Percentiles rank a stretch among this genome's conserved stretches.
Conservation (phyloP, 371 early-diverging fungal species). For the Actinomucor elegans region DNA sequence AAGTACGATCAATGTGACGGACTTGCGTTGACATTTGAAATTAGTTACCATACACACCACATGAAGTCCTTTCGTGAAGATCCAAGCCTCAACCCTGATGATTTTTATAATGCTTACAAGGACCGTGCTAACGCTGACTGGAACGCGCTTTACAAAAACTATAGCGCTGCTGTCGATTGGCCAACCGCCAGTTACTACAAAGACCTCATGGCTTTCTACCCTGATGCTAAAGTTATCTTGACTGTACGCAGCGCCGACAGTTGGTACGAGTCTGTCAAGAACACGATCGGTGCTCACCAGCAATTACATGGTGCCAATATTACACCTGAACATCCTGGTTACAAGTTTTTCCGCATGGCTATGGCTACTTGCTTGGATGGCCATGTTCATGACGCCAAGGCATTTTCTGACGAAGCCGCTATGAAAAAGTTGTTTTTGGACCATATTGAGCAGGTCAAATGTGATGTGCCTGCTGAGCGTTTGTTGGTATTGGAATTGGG, state of each 20-base stretch:
- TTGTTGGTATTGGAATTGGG: constrained; percentile 29
- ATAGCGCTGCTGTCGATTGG: constrained; percentile 26
- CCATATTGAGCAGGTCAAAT: constrained; percentile 29
- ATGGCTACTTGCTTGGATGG: constrained; percentile 17
- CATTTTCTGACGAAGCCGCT: constrained; percentile 15
- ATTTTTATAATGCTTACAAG: constrained; percentile 10
- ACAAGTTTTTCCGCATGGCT: background rate
- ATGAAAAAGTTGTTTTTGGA: constrained; percentile 16
- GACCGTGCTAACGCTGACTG: constrained; percentile 12
- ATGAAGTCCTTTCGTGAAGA: constrained; percentile 7
- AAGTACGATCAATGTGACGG: no score
- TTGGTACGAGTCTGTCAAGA: constrained; percentile 25
- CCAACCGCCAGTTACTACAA: constrained; percentile 16
- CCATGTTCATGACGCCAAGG: constrained; percentile 10
- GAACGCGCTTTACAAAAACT: constrained; percentile 15
- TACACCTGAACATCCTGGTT: background rate
- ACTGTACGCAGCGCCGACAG: constrained; percentile 24
- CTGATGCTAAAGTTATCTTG: constrained; percentile 31
- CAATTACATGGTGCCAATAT: background rate
- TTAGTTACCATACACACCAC: constrained; percentile 24
- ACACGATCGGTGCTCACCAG: constrained; percentile 4
- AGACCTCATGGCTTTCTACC: constrained; percentile 18
- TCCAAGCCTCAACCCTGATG: constrained; percentile 1
- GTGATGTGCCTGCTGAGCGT: constrained; percentile 25
- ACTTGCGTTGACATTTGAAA: background rate